phyloP scores from a whole-genome alignment of 805 yeast genomes.

The Nakazawaea anatomiae region DNA sequence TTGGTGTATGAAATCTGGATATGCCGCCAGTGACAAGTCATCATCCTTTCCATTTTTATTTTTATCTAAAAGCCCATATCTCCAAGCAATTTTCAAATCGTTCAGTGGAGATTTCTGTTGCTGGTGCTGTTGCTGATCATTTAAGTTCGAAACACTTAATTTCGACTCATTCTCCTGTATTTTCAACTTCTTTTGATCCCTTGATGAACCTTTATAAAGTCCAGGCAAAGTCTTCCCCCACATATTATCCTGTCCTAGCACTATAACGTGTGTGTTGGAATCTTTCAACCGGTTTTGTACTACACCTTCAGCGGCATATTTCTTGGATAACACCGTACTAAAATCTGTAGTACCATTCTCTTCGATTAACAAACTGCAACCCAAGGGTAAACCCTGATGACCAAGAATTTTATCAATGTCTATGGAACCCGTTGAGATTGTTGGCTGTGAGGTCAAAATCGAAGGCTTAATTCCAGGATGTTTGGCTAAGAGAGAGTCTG shows the following conservation, averaged over 20 bases:
- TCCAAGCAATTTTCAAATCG: constrained; percentile 89
- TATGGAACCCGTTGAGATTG: constrained; percentile 73
- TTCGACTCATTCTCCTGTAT: constrained; percentile 54
- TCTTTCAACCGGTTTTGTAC: constrained; percentile 50
- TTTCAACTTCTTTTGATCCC: constrained; percentile 56
- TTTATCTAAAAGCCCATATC: constrained; percentile 59
- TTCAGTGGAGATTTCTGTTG: constrained; percentile 18
- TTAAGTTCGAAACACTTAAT: constrained; percentile 62
- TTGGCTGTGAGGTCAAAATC: constrained; percentile 62
- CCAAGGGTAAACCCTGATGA: constrained; percentile 85
- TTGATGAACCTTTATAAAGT: constrained; percentile 59
- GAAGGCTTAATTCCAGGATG: constrained; percentile 76
- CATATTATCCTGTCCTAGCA: constrained; percentile 47
- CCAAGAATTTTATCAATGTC: constrained; percentile 70
- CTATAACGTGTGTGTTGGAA: constrained; percentile 54
- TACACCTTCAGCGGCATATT: constrained; percentile 74
- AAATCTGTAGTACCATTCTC: constrained; percentile 90
- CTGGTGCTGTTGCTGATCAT: constrained; percentile 26
- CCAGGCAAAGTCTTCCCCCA: constrained; percentile 80
- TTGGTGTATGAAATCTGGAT: constrained; percentile 53
- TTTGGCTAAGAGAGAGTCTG: not conserved
- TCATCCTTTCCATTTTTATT: constrained; percentile 21
- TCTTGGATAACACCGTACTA: constrained; percentile 59
- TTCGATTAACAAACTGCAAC: constrained; percentile 62
- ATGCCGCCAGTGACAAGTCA: constrained; percentile 24